phyloP scores from a whole-genome alignment of 2,329 filamentous ascomycete genomes.

The Hypoxylon sp. region DNA sequence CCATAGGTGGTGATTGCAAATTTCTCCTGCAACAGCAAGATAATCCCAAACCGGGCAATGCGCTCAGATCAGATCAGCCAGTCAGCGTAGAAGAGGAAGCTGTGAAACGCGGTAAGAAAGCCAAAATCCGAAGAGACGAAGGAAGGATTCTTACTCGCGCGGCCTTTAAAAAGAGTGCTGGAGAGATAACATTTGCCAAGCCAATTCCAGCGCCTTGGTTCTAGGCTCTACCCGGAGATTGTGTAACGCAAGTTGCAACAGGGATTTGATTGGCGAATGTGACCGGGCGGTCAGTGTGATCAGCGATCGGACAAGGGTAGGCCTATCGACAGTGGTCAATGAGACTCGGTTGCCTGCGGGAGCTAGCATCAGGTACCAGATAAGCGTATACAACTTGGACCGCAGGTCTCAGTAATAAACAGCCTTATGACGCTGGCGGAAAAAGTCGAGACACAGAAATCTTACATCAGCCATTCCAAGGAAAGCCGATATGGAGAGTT shows the following conservation, averaged over 20 bases:
- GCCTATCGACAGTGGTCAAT: conserved; percentile 24
- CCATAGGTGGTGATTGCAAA: conserved; percentile 37
- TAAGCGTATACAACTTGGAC: conserved; percentile 10
- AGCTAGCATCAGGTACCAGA: conserved; percentile 22
- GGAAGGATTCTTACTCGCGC: conserved; percentile 23
- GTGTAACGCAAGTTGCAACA: conserved; percentile 22
- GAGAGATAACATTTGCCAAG: conserved; percentile 40
- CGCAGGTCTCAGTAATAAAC: neutral
- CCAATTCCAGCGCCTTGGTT: conserved; percentile 40
- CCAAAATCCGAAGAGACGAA: conserved; percentile 19
- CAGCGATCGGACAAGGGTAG: conserved; percentile 26
- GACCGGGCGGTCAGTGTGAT: conserved; percentile 26
- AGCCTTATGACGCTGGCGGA: conserved; percentile 3
- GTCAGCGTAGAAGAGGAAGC: conserved; percentile 13
- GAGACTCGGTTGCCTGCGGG: conserved; percentile 17
- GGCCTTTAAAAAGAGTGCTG: conserved; percentile 20
- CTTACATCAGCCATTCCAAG: conserved; percentile 30
- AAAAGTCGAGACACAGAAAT: conserved; percentile 17
- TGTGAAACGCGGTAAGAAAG: conserved; percentile 21
- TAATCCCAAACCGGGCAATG: conserved; percentile 13
- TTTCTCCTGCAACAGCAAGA: conserved; percentile 21
- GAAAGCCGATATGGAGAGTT: conserved; percentile 9
- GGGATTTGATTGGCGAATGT: conserved; percentile 15
- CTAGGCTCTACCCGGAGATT: conserved; percentile 14
- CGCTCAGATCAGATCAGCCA: conserved; percentile 21